phyloP scores from a whole-genome alignment of 1,284 basidiomycete genomes.

The Irpex sp. region DNA sequence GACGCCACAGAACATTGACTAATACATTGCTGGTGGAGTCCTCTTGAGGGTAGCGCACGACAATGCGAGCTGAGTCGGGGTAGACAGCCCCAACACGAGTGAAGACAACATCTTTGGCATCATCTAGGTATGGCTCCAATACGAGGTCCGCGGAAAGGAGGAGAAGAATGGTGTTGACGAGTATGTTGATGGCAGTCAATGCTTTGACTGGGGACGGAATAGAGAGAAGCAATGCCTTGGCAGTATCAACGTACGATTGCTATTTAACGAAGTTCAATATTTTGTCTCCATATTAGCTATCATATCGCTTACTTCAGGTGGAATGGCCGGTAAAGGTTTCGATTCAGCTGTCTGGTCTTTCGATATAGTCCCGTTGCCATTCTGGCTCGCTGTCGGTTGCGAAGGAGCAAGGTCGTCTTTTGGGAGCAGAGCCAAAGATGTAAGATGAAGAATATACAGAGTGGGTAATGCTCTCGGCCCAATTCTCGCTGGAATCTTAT shows the following conservation, averaged over 20 bases:
- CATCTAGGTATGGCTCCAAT: conserved; percentile 47
- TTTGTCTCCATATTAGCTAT: neutral
- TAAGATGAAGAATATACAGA: conserved; percentile 13
- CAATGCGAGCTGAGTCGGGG: conserved; percentile 58
- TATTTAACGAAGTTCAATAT: neutral
- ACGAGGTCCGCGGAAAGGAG: conserved; percentile 49
- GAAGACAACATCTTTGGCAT: conserved; percentile 54
- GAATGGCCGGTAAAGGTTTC: neutral
- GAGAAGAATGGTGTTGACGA: conserved; percentile 50
- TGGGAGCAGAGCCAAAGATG: conserved; percentile 7
- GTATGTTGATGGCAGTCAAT: conserved; percentile 36
- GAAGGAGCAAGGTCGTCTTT: neutral
- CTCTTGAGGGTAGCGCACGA: conserved; percentile 51
- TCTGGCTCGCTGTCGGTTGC: neutral
- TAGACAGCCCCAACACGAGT: conserved; percentile 68
- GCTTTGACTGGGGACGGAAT: conserved; percentile 39
- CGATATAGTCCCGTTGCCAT: neutral
- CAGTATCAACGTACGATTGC: conserved; percentile 6
- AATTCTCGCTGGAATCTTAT: conserved; percentile 11
- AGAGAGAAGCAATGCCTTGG: conserved; percentile 37
- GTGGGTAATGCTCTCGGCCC: conserved; percentile 8
- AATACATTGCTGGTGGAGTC: conserved; percentile 27
- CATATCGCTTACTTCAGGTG: neutral
- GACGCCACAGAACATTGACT: conserved; percentile 47
- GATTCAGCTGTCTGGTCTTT: conserved; percentile 2